Evolutionary conservation across 176 grass and related monocot genomes (phyloP).

Genomic region (Carex cristatella): DNA sequence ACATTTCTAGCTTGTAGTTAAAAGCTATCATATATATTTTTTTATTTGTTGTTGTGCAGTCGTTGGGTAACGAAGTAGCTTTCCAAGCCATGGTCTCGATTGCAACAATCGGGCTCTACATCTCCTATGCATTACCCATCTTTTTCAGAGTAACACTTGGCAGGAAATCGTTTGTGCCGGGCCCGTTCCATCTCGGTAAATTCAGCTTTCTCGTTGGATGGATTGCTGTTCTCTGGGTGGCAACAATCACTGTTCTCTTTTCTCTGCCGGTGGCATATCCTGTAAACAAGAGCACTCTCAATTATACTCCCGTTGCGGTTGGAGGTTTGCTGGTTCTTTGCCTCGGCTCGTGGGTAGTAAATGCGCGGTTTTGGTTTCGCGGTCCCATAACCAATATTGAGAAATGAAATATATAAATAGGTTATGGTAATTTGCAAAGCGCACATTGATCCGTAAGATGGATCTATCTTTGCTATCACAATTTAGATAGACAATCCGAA

Average conservation of each 20-base stretch:
- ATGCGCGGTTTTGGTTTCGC: conserved; percentile 61
- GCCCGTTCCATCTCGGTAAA: conserved; percentile 56
- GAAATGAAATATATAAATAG: background rate
- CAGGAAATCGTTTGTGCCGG: conserved; percentile 35
- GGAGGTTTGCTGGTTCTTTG: conserved; percentile 46
- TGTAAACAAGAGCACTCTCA: conserved; percentile 41
- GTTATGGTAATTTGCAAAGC: no score
- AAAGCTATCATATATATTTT: background rate
- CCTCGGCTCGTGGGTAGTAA: conserved; percentile 36
- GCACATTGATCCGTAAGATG: no score
- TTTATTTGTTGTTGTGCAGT: conserved; percentile 23
- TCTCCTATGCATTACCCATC: conserved; percentile 62
- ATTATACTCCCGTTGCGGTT: conserved; percentile 65
- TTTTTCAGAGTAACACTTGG: conserved; percentile 56
- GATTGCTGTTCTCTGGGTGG: conserved; percentile 60
- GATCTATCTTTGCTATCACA: no score
- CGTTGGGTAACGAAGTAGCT: conserved; percentile 58
- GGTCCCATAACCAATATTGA: conserved; percentile 57
- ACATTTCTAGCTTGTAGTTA: background rate
- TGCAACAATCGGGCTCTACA: conserved; percentile 42
- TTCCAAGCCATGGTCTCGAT: conserved; percentile 85
- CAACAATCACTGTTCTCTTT: conserved; percentile 57
- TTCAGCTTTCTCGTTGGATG: conserved; percentile 37
- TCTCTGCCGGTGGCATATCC: conserved; percentile 77
- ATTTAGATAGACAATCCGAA: no score